Evolutionary conservation across 768 basidiomycete species (phyloP), one percentile per base, ranked within the genome.

Genomic region (Leucocoprinus sp.): DNA sequence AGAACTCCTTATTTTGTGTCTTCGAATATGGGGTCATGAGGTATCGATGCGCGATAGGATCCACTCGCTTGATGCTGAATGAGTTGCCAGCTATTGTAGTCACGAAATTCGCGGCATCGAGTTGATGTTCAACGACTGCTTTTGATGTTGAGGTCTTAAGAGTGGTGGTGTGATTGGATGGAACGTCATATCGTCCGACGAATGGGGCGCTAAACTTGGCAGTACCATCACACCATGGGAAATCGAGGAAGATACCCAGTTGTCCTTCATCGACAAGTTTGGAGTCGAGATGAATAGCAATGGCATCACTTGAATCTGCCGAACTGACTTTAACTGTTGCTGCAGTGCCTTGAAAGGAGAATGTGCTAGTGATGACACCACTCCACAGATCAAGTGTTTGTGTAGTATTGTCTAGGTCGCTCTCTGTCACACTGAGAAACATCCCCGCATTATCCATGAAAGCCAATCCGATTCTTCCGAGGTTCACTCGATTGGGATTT

Each of bases 181-280:
- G 67, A 34, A 61, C 64, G 49, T 72, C 68, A 61, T 61, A 78
- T n/a, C 57, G 57, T 2, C 78, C 78, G 0, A 80, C 78, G 51
- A 76, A 78, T 1, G 78, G 78, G 3, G 72, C 76, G 14, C 67
- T 66, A 55, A 79, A 80, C 54, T 78, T 77, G 14, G 56, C 47
- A 14, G 55, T 60, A n/a, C 78, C 78, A 49, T 76, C 76, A 57
- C 75, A 75, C 75, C 75, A 80, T 5, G 76, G 76, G 51, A 75
- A 78, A 55, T 80, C 76, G 9, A 80, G 50, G 57, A 76, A 78
- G 0, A 78, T 15, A 0, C 70, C 74, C 6, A 78, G 57, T 27
- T 58, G 58, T 2, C 66, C 65, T 6, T 52, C 47, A 11, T 52
- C 12, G n/a, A 80, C 39, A 15, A 77, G 60, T 1, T 60, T 9